Conservation (phyloP, 371 early-diverging fungal species). For the Ecytonucleospora hepatopenaei region DNA sequence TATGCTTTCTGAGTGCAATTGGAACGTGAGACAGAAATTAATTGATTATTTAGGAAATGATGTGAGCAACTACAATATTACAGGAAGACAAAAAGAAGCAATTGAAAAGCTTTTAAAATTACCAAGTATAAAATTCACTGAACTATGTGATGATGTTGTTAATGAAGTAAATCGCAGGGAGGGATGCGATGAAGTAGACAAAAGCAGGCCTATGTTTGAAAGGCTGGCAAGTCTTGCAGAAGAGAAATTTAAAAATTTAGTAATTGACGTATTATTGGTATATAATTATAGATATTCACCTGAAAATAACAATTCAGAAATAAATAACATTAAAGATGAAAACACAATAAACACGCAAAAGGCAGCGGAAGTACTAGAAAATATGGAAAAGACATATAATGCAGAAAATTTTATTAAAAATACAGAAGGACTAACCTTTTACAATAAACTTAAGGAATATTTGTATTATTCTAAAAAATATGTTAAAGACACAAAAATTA, state of each 20-base stretch:
- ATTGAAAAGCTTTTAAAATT: constrained; percentile 49
- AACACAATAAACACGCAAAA: too few species aligned
- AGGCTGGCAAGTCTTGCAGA: constrained; percentile 41
- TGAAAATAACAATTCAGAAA: not conserved
- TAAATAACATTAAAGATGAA: not conserved
- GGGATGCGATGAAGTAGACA: constrained; percentile 10
- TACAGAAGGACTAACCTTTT: not conserved
- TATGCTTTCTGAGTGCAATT: not conserved
- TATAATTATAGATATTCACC: constrained; percentile 32
- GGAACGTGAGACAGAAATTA: constrained; percentile 3
- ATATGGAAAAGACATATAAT: not conserved
- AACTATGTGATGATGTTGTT: constrained; percentile 50
- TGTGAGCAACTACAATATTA: not conserved
- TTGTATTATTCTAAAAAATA: not conserved
- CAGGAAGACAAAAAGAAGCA: constrained; percentile 40
- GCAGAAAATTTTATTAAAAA: not conserved
- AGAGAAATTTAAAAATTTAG: constrained; percentile 50
- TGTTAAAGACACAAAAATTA: not conserved
- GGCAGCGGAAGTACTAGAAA: not conserved
- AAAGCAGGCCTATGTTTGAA: constrained; percentile 32
- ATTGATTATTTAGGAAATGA: constrained; percentile 15
- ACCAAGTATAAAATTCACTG: constrained; percentile 42
- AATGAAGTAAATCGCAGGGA: constrained; percentile 51
- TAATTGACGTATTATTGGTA: constrained; percentile 50
- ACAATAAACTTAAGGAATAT: constrained; percentile 3